Base-by-base conservation (phyloP, 225 moss, liverwort and hornwort species). In the Rhytidiadelphus loreus region DNA sequence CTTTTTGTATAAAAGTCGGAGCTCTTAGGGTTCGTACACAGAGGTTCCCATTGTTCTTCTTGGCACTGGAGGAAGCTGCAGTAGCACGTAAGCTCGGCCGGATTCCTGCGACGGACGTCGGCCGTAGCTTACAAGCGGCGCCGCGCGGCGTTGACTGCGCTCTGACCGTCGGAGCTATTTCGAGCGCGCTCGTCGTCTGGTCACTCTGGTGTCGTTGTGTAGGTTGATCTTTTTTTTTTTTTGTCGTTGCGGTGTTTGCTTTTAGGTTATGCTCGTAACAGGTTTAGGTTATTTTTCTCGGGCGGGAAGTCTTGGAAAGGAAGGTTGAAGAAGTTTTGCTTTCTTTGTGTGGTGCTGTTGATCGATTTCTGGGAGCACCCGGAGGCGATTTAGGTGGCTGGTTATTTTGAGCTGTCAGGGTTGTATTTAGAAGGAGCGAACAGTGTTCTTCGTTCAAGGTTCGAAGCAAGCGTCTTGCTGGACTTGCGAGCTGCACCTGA, bases 141-240 rank as follows among this genome's bases (percentile, higher is more conserved):
- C 88, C 88, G 88, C 85, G 85, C 85, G 89, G 89, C 85, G 89
- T 89, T 89, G 89, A 89, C 89, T 71, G 85, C 16, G 33, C 85
- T 85, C 85, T 89, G 89, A 85, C 89, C 80, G 79, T 33, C 55
- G 63, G 65, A 64, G 74, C 75, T 86, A 73, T 82, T 82, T 76
- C 81, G 44, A 64, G 89, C 81, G 89, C 81, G 81, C 85, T 43
- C 72, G 44, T 58, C 46, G 46, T 65, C 46, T 61, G 52, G 53
- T 52, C 53, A 52, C 76, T 76, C 52, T 23, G 85, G 63, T 53
- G 88, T 52, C 39, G 66, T 76, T 62, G 61, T 85, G 80, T 50
- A 89, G 68, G 55, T 39, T 63, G 65, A 80, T 89, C 80, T 89
- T 88, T 50, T n/a, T 4, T 83, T 46, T 62, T 60, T n/a, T 53